A percentile compares a stretch with the other conserved stretches of the same genome.
Evolutionary conservation across 345 rosid genomes (phyloP).

Genomic region (Eucalyptus rudis): DNA sequence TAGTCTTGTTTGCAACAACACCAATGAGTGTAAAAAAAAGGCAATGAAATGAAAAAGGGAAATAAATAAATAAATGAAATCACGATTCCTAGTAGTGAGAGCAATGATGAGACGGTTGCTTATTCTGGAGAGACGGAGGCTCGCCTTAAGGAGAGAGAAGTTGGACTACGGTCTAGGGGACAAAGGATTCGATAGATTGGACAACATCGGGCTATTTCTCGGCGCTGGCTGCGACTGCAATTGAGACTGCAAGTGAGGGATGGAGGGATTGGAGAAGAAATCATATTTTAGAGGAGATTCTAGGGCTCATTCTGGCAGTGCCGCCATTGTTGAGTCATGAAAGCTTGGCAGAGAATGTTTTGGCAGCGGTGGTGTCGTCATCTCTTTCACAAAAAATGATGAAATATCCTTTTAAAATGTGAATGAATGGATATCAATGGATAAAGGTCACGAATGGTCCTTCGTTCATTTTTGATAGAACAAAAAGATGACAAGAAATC

Average conservation of each 20-base stretch:
- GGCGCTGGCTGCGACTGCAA: background rate
- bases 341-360: background rate
- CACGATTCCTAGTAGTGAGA: background rate
- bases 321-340: background rate
- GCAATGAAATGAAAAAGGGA: background rate
- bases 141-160: background rate
- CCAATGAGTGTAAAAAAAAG: background rate
- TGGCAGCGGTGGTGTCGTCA: background rate
- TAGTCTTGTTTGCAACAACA: background rate
- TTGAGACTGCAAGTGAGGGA: background rate
- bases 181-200: background rate
- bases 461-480: background rate
- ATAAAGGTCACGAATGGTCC: background rate
- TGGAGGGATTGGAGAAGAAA: background rate
- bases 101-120: background rate
- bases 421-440: background rate
- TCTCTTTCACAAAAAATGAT: background rate
- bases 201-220: background rate
- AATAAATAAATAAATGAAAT: background rate
- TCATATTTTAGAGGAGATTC: background rate
- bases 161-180: background rate
- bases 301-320: background rate
- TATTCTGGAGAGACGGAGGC: background rate
- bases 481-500: background rate
- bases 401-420: background rate